A percentile compares a stretch with the other conserved stretches of the same genome.
Conservation (phyloP, 495 filamentous ascomycete species). For the Aspergillus taichungensis region DNA sequence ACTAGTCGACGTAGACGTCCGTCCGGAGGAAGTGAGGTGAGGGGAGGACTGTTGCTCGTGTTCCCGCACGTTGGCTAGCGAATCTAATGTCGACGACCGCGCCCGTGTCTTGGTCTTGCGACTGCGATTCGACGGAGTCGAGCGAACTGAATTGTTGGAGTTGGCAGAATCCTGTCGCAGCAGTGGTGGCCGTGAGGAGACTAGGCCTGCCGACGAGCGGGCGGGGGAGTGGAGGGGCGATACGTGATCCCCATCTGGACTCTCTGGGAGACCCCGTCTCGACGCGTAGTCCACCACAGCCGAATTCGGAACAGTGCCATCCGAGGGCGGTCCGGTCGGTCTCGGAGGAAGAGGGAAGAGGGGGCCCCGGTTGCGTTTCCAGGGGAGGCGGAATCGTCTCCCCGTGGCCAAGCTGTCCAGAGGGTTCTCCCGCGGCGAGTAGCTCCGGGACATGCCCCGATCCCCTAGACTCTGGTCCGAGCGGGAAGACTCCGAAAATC, state of each 20-base stretch:
- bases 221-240: slow-evolving; percentile 51
- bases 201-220: slow-evolving; percentile 39
- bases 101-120: slow-evolving; percentile 34
- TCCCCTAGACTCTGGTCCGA: slow-evolving; percentile 84
- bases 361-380: slow-evolving; percentile 72
- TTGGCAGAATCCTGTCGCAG: slow-evolving; percentile 53
- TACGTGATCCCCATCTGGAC: slow-evolving; percentile 29
- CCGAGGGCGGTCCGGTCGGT: slow-evolving; percentile 21
- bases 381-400: slow-evolving; percentile 69
- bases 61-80: slow-evolving; percentile 47
- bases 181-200: slow-evolving; percentile 33
- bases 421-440: slow-evolving; percentile 18
- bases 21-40: slow-evolving; percentile 48
- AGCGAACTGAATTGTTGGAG: slow-evolving; percentile 61
- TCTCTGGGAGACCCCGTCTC: slow-evolving; percentile 19
- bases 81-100: slow-evolving; percentile 86
- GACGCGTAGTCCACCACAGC: slow-evolving; percentile 13
- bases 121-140: slow-evolving; percentile 54
- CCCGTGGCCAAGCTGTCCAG: slow-evolving; percentile 41
- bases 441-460: slow-evolving; percentile 42
- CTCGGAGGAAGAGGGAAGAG: slow-evolving; percentile 83
- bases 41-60: slow-evolving; percentile 50
- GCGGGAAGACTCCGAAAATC: slow-evolving; percentile 84
- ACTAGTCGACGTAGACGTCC: slow-evolving; percentile 73
- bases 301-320: slow-evolving; percentile 16